Base-by-base conservation (phyloP, 2,329 filamentous ascomycete genomes). In the Aspergillus floridensis region DNA sequence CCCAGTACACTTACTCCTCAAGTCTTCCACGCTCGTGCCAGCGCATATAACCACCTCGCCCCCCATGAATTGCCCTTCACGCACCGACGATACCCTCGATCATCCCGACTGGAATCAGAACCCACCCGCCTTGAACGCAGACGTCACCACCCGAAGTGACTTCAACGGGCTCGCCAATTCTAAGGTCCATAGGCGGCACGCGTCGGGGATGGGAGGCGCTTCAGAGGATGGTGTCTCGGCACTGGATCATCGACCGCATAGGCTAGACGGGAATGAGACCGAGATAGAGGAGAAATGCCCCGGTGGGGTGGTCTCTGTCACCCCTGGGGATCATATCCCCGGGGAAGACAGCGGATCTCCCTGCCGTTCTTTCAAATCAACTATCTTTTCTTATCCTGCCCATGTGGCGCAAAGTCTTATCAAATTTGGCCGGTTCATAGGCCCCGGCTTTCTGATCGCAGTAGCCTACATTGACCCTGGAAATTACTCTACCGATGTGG, bases 21-120 rank as follows among this genome's bases (percentile, higher is more conserved):
- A 44, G 2, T 35, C 16, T 44, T 44, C 16, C 38, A 44, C 38
- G 38, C 38, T 44, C 38, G 16, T 44, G 38, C 38, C 38, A 44
- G 38, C 38, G 16, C 16, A 44, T 44, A n/a, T 26, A 47, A 14
- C 38, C 31, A 14, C 32, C 44, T 35, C 26, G 22, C 24, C 29
- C 48, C 56, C 56, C 53, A 89, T 89, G 86, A 88, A 88, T 68
- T 87, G 86, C 70, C 86, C 86, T 59, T 88, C 86, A 5, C 79
- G 84, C 65, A 84, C 80, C 32, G 86, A 89, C 61, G 80, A 84
- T 58, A 77, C 80, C 31, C 71, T 80, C 53, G 76, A 79, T 52
- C 80, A 83, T 54, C 79, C 80, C 22, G 79, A 77, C 56, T 86
- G 81, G 76, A 89, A 88, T 68, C 86, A 88, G 72, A 88, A 79